A percentile compares a stretch with the other conserved stretches of the same genome.
These are phyloP conservation scores for Carex littledalei DNA, from an alignment of 176 grass and related monocot genomes.

Conservation along the genomic window DNA sequence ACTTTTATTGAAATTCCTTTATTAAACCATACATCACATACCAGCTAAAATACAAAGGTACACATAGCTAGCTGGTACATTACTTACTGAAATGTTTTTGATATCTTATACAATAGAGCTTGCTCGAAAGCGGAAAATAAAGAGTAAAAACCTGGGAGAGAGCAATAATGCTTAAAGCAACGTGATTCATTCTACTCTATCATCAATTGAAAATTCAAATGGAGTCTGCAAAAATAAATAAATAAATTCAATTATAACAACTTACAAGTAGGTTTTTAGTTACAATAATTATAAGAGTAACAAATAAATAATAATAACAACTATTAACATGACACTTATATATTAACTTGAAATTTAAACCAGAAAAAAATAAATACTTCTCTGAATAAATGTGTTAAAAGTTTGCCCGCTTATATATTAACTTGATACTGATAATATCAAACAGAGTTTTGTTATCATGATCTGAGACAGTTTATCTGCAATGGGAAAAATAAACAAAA, in stretches of 20 bases:
- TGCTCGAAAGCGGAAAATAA: not conserved
- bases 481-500: constrained; percentile 21
- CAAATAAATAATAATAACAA: not conserved
- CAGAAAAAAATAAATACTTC: not conserved
- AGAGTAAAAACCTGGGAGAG: constrained; percentile 44
- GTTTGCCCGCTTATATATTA: constrained; percentile 19
- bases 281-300: not conserved
- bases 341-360: not conserved
- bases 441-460: constrained; percentile 96
- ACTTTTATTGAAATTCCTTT: too few species aligned
- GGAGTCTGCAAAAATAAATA: constrained; percentile 58
- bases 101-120: not conserved
- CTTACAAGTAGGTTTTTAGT: not conserved
- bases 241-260: constrained; percentile 12
- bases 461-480: constrained; percentile 90
- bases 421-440: constrained; percentile 89
- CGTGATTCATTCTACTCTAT: constrained; percentile 81
- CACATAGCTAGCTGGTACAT: not conserved
- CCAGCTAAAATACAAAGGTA: not conserved
- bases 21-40: not conserved
- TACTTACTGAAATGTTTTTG: not conserved
- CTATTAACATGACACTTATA: not conserved
- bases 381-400: not conserved
- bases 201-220: constrained; percentile 45
- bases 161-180: constrained; percentile 64